Base-by-base conservation (phyloP, 139 green algal species). In the Monoraphidium neglectum region DNA sequence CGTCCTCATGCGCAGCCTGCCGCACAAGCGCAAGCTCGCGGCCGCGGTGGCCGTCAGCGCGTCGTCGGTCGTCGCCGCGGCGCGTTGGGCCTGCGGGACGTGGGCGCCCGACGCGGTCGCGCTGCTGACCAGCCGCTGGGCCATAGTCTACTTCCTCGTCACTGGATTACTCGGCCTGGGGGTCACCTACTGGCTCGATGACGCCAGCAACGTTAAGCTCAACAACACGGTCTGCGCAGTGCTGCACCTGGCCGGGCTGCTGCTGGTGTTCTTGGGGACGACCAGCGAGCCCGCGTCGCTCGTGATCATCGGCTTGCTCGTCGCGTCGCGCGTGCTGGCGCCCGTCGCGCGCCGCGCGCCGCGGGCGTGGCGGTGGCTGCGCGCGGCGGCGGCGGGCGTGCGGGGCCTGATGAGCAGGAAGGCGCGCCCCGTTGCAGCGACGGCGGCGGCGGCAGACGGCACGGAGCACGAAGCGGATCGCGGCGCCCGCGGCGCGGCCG, bases 141-240 rank as follows among this genome's bases (percentile, higher is more conserved):
- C 79, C 21, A 35, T 71, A 4, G 67, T 32, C 0, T 93, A 93
- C 71, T 30, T 87, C 37, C 66, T 43, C 28, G 28, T 82, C 0
- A 84, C 76, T 13, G 85, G 66, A 2, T 67, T 91, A 33, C 13
- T 76, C 4, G 88, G 88, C 4, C 53, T 87, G 66, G 88, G 74
- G 8, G 33, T 91, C 15, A 93, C 88, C 3, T 92, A 93, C 68
- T 93, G 88, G 60, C 85, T 88, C 46, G 90, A 93, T 64, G 68
- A 87, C 78, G 51, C 76, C 26, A 30, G 18, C 36, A 90, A 88
- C 68, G 18, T 72, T 12, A 91, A 88, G 78, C 67, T 88, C 36
- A 87, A 86, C 61, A 92, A 64, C 53, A 91, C 89, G 32, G 71
- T 93, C 40, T 67, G 77, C 28, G 68, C 80, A 23, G 82, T 77